Conservation (phyloP, 306 rosid genomes). For the Glycine tomentella region DNA sequence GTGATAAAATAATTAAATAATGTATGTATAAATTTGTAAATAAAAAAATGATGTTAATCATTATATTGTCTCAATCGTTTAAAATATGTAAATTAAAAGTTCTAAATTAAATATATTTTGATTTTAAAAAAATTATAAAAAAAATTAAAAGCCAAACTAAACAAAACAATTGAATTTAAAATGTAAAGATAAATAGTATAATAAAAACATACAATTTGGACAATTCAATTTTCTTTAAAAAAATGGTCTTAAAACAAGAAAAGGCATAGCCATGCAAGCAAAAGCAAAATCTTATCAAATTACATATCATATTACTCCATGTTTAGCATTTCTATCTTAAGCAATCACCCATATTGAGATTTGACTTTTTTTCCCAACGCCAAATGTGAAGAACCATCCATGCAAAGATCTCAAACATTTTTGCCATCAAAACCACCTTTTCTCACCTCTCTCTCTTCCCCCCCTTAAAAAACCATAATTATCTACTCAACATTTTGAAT, state of each 20-base stretch:
- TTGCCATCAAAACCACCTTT: neutral
- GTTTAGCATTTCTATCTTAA: constrained; percentile 47
- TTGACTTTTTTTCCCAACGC: constrained; percentile 43
- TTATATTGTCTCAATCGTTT: no score
- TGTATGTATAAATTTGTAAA: no score
- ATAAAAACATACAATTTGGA: no score
- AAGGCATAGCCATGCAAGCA: neutral
- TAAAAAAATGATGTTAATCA: no score
- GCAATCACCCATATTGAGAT: constrained; percentile 36
- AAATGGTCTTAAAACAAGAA: neutral
- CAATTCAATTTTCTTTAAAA: neutral
- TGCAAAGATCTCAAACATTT: constrained; percentile 6
- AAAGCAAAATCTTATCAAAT: neutral
- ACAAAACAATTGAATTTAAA: no score
- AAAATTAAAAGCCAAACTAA: neutral
- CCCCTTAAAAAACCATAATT: neutral
- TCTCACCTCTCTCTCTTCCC: neutral
- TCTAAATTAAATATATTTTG: no score
- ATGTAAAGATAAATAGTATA: neutral
- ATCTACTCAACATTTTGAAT: constrained; percentile 7
- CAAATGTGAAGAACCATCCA: constrained; percentile 29
- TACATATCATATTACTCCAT: constrained; percentile 9
- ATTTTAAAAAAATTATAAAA: no score
- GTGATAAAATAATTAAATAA: no score
- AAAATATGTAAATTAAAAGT: no score